phyloP scores from a whole-genome alignment of 306 rosid genomes.

The Prunus campanulata region DNA sequence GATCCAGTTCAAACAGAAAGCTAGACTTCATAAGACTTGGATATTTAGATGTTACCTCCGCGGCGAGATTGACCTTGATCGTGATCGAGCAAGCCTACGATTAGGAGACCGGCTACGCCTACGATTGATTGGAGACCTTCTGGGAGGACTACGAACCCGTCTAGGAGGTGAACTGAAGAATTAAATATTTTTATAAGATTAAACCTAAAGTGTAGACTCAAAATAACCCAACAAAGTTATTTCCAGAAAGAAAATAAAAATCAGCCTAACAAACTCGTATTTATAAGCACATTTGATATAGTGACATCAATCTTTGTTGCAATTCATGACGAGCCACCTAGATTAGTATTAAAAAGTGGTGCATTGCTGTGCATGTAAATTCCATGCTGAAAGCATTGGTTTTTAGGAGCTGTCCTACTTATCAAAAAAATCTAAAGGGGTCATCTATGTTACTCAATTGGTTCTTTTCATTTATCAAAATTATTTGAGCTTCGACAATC shows the following conservation, averaged over 20 bases:
- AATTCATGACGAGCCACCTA: not conserved
- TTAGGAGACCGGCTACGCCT: slow-evolving; percentile 90
- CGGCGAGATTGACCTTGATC: slow-evolving; percentile 89
- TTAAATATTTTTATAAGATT: not conserved
- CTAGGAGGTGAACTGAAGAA: slow-evolving; percentile 77
- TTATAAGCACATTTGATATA: not conserved
- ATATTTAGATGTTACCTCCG: slow-evolving; percentile 55
- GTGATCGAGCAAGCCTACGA: slow-evolving; percentile 77
- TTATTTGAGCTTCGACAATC: not conserved
- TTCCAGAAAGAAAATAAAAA: not conserved
- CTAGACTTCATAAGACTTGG: not conserved
- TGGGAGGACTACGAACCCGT: slow-evolving; percentile 89
- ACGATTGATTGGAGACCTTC: slow-evolving; percentile 85
- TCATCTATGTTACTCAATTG: not conserved
- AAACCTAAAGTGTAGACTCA: not conserved
- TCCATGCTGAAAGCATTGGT: not conserved
- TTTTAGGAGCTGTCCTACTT: not conserved
- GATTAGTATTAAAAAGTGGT: not conserved
- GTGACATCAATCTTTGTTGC: not conserved
- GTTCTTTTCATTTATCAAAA: not conserved
- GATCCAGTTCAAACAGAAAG: slow-evolving; percentile 1
- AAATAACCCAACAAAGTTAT: not conserved
- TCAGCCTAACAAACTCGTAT: not conserved
- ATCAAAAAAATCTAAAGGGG: not conserved
- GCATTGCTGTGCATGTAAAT: not conserved